These are phyloP conservation scores for Porphyridium purpureum DNA, from an alignment of 23 red algal genomes.

Conservation along the genomic window DNA sequence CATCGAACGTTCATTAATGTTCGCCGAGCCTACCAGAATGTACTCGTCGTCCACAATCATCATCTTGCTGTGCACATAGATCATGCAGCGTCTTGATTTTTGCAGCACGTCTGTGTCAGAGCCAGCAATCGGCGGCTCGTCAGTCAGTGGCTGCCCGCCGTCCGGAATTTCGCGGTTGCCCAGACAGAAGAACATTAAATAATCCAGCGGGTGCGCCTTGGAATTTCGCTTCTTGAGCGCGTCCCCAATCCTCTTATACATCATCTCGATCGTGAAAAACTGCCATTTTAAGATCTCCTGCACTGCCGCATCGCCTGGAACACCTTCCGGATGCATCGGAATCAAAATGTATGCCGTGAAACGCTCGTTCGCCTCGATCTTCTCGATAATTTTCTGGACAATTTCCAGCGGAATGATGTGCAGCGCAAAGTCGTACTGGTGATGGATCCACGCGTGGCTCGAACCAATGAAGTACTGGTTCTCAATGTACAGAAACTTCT, in stretches of 20 bases:
- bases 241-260: conserved; percentile 24
- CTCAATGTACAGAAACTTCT: conserved; percentile 53
- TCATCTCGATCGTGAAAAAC: conserved; percentile 26
- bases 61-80: conserved; percentile 59
- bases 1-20: conserved; percentile 45
- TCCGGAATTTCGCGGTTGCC: conserved; percentile 34
- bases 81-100: conserved; percentile 31
- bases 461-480: conserved; percentile 64
- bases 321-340: conserved; percentile 51
- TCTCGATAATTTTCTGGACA: neutral
- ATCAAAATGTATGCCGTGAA: conserved; percentile 24
- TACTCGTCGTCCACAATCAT: conserved; percentile 54
- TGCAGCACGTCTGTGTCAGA: neutral
- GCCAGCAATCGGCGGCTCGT: neutral
- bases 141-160: too few relatives aligned
- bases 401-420: conserved; percentile 1
- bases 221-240: conserved; percentile 25
- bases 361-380: neutral
- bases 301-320: conserved; percentile 44
- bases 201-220: conserved; percentile 16
- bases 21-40: conserved; percentile 53
- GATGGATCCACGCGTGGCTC: neutral
- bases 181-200: conserved; percentile 51
- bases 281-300: conserved; percentile 69
- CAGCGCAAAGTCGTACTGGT: neutral